These are phyloP conservation scores for Pythium brachiatum DNA, from an alignment of 352 stramenopile genomes.

Conservation along the genomic window DNA sequence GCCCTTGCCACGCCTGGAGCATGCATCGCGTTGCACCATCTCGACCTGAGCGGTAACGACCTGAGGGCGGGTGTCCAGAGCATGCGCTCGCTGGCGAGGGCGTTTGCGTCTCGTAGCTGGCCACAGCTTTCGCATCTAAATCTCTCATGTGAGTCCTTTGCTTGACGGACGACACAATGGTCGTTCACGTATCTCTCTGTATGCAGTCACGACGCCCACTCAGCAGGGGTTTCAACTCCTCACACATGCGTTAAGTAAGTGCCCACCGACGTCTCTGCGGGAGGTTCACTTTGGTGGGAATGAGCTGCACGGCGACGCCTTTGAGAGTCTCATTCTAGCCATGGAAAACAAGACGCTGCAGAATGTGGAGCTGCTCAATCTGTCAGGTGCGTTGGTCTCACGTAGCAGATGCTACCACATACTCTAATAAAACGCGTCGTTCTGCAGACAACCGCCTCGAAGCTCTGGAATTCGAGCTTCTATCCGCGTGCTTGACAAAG, in stretches of 20 bases:
- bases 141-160: constrained; percentile 22
- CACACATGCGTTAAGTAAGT: background rate
- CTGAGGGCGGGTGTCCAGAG: constrained; percentile 6
- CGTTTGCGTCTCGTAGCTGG: constrained; percentile 2
- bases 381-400: constrained; percentile 13
- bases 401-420: background rate
- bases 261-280: background rate
- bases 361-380: constrained; percentile 13
- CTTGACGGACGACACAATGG: background rate
- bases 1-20: background rate
- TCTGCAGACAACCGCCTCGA: constrained; percentile 14
- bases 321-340: constrained; percentile 7
- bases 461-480: constrained; percentile 15
- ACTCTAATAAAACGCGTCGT: background rate
- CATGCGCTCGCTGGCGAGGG: constrained; percentile 5
- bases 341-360: background rate
- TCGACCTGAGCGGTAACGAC: constrained; percentile 28
- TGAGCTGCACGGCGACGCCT: constrained; percentile 2
- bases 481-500: constrained; percentile 8
- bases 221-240: constrained; percentile 7
- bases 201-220: constrained; percentile 14
- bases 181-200: background rate
- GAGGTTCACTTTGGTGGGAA: constrained; percentile 17
- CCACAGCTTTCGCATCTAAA: constrained; percentile 21
- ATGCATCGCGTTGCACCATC: background rate